Base-by-base conservation (phyloP, 179 eudicot species). In the Heliamphora pulchella region DNA sequence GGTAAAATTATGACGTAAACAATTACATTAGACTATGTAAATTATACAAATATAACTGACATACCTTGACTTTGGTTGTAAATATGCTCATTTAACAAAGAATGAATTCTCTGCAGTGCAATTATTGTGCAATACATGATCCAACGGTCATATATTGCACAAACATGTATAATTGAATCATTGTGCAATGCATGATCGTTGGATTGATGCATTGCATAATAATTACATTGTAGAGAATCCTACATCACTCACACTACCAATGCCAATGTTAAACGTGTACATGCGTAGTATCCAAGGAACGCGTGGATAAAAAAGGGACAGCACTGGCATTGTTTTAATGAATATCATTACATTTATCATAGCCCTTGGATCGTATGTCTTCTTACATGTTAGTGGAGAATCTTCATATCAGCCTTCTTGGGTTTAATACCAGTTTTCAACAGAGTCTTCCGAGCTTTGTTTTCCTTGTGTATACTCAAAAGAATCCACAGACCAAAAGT, bases 301-400 rank as follows among this genome's bases (percentile, higher is more conserved):
- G 55, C 79, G 46, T 68, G 51, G 8, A 2, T 13, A 39, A 58
- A 63, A 20, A 47, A 11, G 44, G 31, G 31, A 4, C 47, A 48
- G 47, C 80, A 77, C 43, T 14, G 4, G 47, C 8, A 65, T 58
- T 44, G 10, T 7, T 64, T 76, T 20, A 6, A 13, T 13, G 5
- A 62, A 39, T 51, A 74, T 20, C 62, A n/a, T 74, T 31, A n/a
- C 53, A 75, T 46, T 57, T 14, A 17, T 53, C 55, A 44, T 46
- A 59, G 78, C 55, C 54, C n/a, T 44, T 9, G 67, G 44, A 62
- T 77, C 78, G 6, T 20, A n/a, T n/a, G 55, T 76, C 54, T 4
- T 17, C 54, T 17, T 17, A 61, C 41, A 5, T 57, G 64, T 41
- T 43, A 2, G 54, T 17, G 41, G n/a, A 5, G n/a, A 59, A 55